Base-by-base conservation (phyloP, 495 filamentous ascomycete species). In the Cenococcum geophilum region DNA sequence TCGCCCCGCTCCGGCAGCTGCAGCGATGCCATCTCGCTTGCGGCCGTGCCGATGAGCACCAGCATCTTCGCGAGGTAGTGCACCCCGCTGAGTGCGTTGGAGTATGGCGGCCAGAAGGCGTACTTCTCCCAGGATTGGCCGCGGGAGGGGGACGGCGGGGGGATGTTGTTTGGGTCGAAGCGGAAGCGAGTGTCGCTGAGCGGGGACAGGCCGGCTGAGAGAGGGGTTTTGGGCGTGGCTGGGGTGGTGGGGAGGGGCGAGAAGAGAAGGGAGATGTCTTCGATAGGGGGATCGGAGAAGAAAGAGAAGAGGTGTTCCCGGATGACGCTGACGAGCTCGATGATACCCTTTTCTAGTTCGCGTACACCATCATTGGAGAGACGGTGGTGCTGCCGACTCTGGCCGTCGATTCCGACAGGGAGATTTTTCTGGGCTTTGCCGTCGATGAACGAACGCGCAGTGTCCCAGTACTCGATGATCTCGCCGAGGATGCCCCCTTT, bases 71-170 rank as follows among this genome's bases (percentile, higher is more conserved):
- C 79, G 12, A 98, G 80, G 66, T 96, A 96, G 70, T 95, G 82
- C 6, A 91, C 86, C 9, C 87, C 92, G 63, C 91, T 89, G 16
- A 98, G 73, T 0, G 91, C 91, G 68, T 96, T 97, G 5, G 91
- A 87, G 66, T 87, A 86, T 0, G 93, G 93, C 1, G 95, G 91
- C 89, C 95, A 96, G 74, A 98, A 98, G 0, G 93, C 92, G 75
- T 87, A 97, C 49, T 88, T 92, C 73, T 97, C 95, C 89, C 91
- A 91, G 5, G 86, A 65, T 68, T 95, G 89, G 35, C 89, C 91
- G 36, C 79, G 78, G 63, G 77, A 86, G 1, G 89, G 88, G 0
- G 85, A 88, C 1, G 85, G 83, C n/a, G 89, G 86, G 5, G 89
- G 89, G 1, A 86, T 74, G 57, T 90, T 89, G 62, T 82, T 87